Percentiles rank a stretch among this genome's conserved stretches.
Evolutionary conservation across 192 early-diverging fungal genomes (phyloP).

Genomic region (Coemansia reversa): DNA sequence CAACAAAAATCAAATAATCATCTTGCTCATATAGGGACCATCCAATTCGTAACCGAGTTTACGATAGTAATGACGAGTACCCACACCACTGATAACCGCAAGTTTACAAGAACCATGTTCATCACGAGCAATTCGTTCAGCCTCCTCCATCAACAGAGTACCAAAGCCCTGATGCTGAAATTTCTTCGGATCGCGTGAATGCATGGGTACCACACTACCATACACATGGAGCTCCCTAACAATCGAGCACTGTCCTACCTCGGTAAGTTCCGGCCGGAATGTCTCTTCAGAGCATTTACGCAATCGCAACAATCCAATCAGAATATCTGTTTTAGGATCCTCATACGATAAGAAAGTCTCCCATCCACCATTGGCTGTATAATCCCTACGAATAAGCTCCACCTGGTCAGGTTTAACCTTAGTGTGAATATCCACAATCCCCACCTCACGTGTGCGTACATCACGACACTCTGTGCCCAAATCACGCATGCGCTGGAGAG

Average conservation of each 20-base stretch:
- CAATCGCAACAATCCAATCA: slow-evolving; percentile 91
- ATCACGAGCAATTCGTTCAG: slow-evolving; percentile 94
- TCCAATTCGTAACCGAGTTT: slow-evolving; percentile 96
- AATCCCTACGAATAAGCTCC: slow-evolving; percentile 96
- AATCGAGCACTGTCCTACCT: slow-evolving; percentile 77
- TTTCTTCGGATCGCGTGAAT: slow-evolving; percentile 93
- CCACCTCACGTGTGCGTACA: slow-evolving; percentile 97
- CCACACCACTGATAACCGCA: slow-evolving; percentile 96
- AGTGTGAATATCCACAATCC: slow-evolving; percentile 96
- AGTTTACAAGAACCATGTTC: slow-evolving; percentile 96
- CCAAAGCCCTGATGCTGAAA: slow-evolving; percentile 99
- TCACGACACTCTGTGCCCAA: slow-evolving; percentile 94
- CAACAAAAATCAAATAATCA: slow-evolving; percentile 36
- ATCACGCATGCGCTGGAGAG: slow-evolving; percentile 94
- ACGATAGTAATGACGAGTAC: slow-evolving; percentile 95
- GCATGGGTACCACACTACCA: slow-evolving; percentile 93
- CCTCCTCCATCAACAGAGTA: slow-evolving; percentile 98
- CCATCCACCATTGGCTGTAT: slow-evolving; percentile 97
- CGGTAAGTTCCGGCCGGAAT: slow-evolving; percentile 90
- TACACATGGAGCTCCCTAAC: slow-evolving; percentile 99
- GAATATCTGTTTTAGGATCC: slow-evolving; percentile 94
- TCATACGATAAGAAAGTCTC: slow-evolving; percentile 99
- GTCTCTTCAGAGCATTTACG: slow-evolving; percentile 87
- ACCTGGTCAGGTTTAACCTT: slow-evolving; percentile 93
- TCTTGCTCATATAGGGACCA: slow-evolving; percentile 96